Evolutionary conservation across 306 rosid genomes (phyloP).

Genomic region (Comarum palustre): DNA sequence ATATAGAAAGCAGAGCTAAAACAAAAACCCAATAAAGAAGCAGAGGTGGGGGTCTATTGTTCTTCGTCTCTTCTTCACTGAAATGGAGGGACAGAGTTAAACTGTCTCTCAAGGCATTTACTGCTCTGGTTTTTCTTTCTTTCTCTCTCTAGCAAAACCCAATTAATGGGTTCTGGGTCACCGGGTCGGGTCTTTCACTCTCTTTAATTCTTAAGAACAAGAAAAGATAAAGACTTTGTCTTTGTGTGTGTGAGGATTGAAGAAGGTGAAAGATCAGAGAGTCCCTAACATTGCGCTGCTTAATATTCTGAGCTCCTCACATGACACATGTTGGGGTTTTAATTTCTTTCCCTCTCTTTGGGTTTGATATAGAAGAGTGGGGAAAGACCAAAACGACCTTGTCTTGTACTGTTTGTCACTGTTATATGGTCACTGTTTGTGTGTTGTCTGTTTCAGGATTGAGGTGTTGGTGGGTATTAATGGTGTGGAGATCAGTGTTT

Average conservation of each 20-base stretch:
- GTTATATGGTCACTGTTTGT: neutral
- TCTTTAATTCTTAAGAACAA: neutral
- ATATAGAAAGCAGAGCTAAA: slow-evolving; percentile 17
- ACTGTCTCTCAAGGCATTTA: slow-evolving; percentile 27
- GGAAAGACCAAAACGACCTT: neutral
- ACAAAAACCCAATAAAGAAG: neutral
- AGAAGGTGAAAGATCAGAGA: neutral
- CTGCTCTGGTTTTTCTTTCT: slow-evolving; percentile 2
- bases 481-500: neutral
- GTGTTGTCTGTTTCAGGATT: neutral
- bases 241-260: slow-evolving; percentile 2
- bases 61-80: slow-evolving; percentile 10
- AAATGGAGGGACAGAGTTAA: slow-evolving; percentile 24
- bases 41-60: neutral
- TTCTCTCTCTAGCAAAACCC: slow-evolving; percentile 26
- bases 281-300: neutral
- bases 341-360: neutral
- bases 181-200: slow-evolving; percentile 1
- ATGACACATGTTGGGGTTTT: slow-evolving; percentile 1
- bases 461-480: neutral
- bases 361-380: neutral
- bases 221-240: neutral
- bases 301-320: neutral
- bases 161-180: slow-evolving; percentile 32
- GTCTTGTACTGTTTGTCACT: neutral